Conservation (phyloP, 1,284 basidiomycete species). For the Phlebopus sp. region DNA sequence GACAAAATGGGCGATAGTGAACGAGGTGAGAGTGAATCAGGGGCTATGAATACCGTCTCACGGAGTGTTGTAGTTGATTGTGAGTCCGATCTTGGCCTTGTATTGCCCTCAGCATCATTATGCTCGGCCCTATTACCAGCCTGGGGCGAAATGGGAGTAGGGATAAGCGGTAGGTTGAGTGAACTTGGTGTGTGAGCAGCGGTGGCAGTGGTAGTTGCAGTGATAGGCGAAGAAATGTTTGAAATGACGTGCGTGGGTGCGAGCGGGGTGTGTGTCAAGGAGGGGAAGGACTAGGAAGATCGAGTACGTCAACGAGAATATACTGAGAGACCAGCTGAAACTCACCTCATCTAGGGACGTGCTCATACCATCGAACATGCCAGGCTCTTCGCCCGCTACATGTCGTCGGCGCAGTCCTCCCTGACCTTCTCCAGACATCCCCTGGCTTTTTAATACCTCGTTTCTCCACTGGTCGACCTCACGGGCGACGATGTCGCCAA, state of each 20-base stretch:
- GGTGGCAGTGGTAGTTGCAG: constrained; percentile 29
- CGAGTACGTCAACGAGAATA: background rate
- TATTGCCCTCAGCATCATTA: too few species aligned
- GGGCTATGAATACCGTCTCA: background rate
- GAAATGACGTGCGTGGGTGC: constrained; percentile 49
- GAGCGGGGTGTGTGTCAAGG: constrained; percentile 43
- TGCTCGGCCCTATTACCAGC: too few species aligned
- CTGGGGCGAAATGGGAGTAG: background rate
- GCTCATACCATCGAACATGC: constrained; percentile 18
- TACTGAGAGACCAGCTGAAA: background rate
- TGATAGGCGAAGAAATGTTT: constrained; percentile 40
- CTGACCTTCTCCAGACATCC: background rate
- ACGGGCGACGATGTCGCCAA: constrained; percentile 46
- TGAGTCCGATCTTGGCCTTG: background rate
- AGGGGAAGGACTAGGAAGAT: constrained; percentile 37
- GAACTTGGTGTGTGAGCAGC: constrained; percentile 19
- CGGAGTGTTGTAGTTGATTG: background rate
- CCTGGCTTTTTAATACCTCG: constrained; percentile 35
- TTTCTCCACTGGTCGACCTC: constrained; percentile 57
- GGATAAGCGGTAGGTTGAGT: constrained; percentile 1
- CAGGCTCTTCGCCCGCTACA: constrained; percentile 15
- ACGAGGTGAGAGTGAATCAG: background rate
- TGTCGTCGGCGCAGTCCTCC: background rate
- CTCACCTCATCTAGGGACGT: constrained; percentile 47
- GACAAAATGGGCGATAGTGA: too few species aligned